A percentile compares a stretch with the other conserved stretches of the same genome.
These are phyloP conservation scores for Fallopia convolvulus DNA, from an alignment of 148 eudicot species.

Conservation along the genomic window DNA sequence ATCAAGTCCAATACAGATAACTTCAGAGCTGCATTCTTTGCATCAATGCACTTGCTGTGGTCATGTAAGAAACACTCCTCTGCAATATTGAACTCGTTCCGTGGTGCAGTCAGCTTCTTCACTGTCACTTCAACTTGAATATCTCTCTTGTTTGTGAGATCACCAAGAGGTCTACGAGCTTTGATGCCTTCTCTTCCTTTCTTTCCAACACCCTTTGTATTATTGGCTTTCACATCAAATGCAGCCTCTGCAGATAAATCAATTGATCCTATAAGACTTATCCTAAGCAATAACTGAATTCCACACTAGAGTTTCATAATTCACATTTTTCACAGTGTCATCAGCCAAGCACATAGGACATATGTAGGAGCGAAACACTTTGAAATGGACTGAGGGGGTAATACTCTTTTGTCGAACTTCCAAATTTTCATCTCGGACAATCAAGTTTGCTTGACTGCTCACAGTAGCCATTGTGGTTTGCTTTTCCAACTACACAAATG, in stretches of 20 bases:
- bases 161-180: constrained; percentile 7
- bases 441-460: constrained; percentile 3
- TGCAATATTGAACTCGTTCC: constrained; percentile 4
- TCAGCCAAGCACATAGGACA: neutral
- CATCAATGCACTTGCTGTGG: constrained; percentile 13
- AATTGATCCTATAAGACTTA: neutral
- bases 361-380: neutral
- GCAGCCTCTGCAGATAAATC: constrained; percentile 2
- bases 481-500: neutral
- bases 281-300: neutral
- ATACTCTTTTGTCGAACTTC: constrained; percentile 13
- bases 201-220: neutral
- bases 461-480: constrained; percentile 6
- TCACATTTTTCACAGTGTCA: neutral
- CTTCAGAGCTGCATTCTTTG: constrained; percentile 6
- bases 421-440: constrained; percentile 8
- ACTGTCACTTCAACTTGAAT: neutral
- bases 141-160: constrained; percentile 12
- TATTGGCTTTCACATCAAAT: constrained; percentile 8
- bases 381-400: neutral
- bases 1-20: constrained; percentile 7
- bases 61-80: constrained; percentile 14
- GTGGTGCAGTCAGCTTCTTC: neutral
- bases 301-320: neutral
- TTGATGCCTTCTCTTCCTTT: neutral